Percentiles rank a stretch among this genome's conserved stretches.
Conservation (phyloP, 2,329 filamentous ascomycete genomes). For the Diaporthe caulivora region DNA sequence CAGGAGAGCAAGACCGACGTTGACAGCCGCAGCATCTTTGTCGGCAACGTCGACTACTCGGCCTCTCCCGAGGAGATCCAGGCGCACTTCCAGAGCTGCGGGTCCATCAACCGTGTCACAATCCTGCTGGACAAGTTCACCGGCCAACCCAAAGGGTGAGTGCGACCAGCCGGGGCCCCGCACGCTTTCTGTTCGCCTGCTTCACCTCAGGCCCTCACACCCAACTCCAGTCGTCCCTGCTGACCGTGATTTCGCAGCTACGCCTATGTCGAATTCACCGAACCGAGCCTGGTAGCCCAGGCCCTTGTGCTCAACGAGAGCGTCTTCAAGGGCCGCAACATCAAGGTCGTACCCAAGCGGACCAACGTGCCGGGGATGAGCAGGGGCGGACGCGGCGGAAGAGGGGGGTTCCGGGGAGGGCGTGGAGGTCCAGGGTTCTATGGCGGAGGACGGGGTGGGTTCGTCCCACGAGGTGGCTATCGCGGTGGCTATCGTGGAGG, state of each 20-base stretch:
- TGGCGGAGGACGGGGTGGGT: constrained; percentile 67
- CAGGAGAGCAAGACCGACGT: constrained; percentile 96
- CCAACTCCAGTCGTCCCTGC: constrained; percentile 17
- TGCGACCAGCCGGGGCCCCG: constrained; percentile 7
- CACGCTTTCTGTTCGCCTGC: background rate
- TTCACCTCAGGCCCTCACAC: too few species aligned
- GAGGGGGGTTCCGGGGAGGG: constrained; percentile 65
- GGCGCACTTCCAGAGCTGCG: constrained; percentile 96
- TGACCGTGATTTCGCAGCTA: constrained; percentile 71
- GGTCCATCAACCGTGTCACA: constrained; percentile 97
- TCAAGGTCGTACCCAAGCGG: constrained; percentile 95
- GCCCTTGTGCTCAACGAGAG: constrained; percentile 92
- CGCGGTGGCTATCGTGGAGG: constrained; percentile 75
- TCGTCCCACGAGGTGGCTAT: constrained; percentile 63
- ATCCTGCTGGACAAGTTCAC: constrained; percentile 99
- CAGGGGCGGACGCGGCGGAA: constrained; percentile 78
- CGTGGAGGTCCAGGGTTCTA: constrained; percentile 50
- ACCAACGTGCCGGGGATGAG: constrained; percentile 97
- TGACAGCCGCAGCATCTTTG: constrained; percentile 95
- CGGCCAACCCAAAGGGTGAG: constrained; percentile 98
- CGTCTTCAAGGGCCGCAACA: constrained; percentile 91
- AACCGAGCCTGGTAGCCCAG: constrained; percentile 37
- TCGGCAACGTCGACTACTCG: constrained; percentile 98
- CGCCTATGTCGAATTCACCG: constrained; percentile 80
- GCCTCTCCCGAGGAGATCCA: constrained; percentile 98